Evolutionary conservation across 2,329 filamentous ascomycete species (phyloP).

Genomic region (Neonectria sp.): DNA sequence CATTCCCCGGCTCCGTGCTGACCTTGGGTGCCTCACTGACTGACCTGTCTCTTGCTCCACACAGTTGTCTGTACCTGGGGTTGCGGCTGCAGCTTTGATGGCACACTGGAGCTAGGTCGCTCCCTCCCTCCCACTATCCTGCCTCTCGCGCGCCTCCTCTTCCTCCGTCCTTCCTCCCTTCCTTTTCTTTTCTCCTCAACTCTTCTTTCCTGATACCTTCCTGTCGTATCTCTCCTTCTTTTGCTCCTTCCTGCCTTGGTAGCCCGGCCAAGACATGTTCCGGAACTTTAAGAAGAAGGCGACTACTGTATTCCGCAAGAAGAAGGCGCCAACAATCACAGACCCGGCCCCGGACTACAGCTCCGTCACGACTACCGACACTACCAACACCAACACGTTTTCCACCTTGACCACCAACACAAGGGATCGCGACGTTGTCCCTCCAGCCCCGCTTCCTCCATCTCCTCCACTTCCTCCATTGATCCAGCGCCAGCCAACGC

Average conservation of each 20-base stretch:
- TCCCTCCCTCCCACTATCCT: neutral
- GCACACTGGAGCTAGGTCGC: neutral
- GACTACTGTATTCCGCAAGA: conserved; percentile 43
- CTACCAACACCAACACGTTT: neutral
- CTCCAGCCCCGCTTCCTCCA: conserved; percentile 15
- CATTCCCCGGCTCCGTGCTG: neutral
- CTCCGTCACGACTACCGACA: conserved; percentile 13
- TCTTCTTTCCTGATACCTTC: neutral
- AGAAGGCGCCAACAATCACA: conserved; percentile 31
- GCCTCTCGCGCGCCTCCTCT: neutral
- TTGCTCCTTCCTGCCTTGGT: conserved; percentile 9
- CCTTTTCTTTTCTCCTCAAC: neutral
- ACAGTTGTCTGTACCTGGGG: neutral
- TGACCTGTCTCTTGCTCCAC: neutral
- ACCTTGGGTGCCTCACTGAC: neutral
- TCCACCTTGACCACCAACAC: neutral
- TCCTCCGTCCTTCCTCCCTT: neutral
- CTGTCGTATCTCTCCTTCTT: neutral
- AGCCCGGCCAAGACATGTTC: conserved; percentile 42
- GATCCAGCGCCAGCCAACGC: conserved; percentile 4
- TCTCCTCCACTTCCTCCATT: conserved; percentile 18
- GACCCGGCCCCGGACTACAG: conserved; percentile 27
- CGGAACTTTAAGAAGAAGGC: conserved; percentile 43
- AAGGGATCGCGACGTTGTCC: neutral
- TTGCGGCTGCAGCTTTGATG: neutral